These are phyloP conservation scores for Actinomortierella ambigua DNA, from an alignment of 371 early-diverging fungal species.

Conservation along the genomic window DNA sequence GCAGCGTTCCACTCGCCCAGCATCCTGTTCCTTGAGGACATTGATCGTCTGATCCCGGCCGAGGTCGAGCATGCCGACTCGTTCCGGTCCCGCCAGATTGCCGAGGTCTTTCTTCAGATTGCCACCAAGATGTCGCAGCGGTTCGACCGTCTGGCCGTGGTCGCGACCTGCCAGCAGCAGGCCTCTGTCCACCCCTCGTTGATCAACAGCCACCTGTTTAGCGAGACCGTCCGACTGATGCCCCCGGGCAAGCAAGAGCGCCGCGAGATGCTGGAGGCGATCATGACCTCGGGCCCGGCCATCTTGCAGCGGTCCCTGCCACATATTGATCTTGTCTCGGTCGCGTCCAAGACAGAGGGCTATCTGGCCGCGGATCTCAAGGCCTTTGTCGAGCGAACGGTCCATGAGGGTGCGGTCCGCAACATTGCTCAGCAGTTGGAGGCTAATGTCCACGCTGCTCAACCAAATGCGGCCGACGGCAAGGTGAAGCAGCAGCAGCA, in stretches of 20 bases:
- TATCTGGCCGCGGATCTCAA: conserved; percentile 86
- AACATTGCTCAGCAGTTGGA: conserved; percentile 52
- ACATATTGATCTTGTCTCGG: conserved; percentile 68
- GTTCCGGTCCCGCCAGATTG: conserved; percentile 69
- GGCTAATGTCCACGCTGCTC: not conserved
- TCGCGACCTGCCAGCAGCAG: conserved; percentile 76
- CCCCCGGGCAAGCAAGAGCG: conserved; percentile 76
- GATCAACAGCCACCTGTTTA: conserved; percentile 69
- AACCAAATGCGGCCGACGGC: not conserved
- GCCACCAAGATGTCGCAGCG: conserved; percentile 50
- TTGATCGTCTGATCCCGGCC: conserved; percentile 91
- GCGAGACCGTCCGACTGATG: conserved; percentile 65
- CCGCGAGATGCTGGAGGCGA: conserved; percentile 49
- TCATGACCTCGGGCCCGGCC: conserved; percentile 36
- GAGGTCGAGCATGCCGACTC: conserved; percentile 84
- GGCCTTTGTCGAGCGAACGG: conserved; percentile 79
- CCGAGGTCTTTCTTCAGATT: conserved; percentile 66
- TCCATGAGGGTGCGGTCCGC: conserved; percentile 82
- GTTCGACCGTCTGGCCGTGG: conserved; percentile 59
- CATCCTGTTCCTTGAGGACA: conserved; percentile 93
- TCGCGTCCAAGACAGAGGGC: conserved; percentile 88
- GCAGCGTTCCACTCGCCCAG: conserved; percentile 85
- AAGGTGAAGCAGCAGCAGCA: conserved; percentile 1
- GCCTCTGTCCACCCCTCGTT: conserved; percentile 69
- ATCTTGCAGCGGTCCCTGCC: conserved; percentile 48